Conservation (phyloP, 164 flowering plant species). For the Houttuynia cordata region DNA sequence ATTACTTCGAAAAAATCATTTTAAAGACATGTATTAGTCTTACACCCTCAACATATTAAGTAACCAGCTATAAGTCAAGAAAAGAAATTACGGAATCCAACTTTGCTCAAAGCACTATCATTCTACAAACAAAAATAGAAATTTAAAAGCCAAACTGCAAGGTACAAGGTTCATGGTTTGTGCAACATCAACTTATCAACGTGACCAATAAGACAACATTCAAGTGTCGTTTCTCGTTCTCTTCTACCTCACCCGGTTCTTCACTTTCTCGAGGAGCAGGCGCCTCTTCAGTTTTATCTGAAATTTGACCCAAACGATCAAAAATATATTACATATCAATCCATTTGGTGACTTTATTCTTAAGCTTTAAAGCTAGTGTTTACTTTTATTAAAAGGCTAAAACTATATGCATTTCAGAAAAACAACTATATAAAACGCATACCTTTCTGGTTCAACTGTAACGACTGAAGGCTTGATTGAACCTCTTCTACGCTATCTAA, state of each 20-base stretch:
- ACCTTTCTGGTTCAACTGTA: background rate
- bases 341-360: too few relatives aligned
- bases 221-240: slow-evolving; percentile 1
- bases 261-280: background rate
- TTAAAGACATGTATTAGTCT: too few relatives aligned
- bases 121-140: background rate
- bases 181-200: slow-evolving; percentile 1
- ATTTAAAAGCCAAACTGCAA: background rate
- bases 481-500: background rate
- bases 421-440: too few relatives aligned
- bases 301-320: too few relatives aligned
- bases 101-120: background rate
- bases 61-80: too few relatives aligned
- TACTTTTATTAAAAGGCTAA: too few relatives aligned
- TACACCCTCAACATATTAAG: too few relatives aligned
- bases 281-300: background rate
- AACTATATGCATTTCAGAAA: background rate
- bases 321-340: too few relatives aligned
- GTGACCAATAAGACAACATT: slow-evolving; percentile 4
- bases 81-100: too few relatives aligned
- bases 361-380: background rate
- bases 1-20: background rate
- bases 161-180: background rate
- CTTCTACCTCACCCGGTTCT: background rate
- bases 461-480: background rate